These are phyloP conservation scores for Exophiala dermatitidis DNA, from an alignment of 2,329 filamentous ascomycete species.

Conservation along the genomic window DNA sequence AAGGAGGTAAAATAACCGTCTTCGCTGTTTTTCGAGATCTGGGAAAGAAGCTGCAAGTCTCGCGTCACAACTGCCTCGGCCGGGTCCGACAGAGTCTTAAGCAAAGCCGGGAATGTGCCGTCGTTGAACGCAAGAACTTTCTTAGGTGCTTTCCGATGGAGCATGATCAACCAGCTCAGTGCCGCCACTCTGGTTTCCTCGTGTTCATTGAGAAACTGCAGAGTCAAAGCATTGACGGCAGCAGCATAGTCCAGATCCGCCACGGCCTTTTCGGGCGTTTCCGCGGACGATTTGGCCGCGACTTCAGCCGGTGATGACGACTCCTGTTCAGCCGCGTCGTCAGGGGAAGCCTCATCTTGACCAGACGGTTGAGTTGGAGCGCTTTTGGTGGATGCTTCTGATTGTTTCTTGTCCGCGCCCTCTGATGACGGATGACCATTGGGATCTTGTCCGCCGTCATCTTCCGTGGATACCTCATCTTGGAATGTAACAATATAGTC, in stretches of 20 bases:
- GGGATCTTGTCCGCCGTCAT: slow-evolving; percentile 32
- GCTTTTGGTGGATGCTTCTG: slow-evolving; percentile 35
- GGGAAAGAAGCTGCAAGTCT: slow-evolving; percentile 84
- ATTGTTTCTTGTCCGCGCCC: slow-evolving; percentile 27
- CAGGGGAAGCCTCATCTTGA: slow-evolving; percentile 8
- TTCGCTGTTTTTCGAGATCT: slow-evolving; percentile 93
- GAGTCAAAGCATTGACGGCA: slow-evolving; percentile 83
- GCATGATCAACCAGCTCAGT: slow-evolving; percentile 93
- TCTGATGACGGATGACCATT: slow-evolving; percentile 38
- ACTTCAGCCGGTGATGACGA: slow-evolving; percentile 29
- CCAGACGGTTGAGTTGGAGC: slow-evolving; percentile 2
- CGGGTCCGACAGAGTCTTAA: slow-evolving; percentile 93
- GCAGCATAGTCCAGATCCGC: slow-evolving; percentile 88
- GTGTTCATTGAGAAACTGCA: slow-evolving; percentile 93
- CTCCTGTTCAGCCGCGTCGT: slow-evolving; percentile 10
- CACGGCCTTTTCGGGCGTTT: slow-evolving; percentile 38
- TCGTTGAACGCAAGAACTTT: slow-evolving; percentile 95
- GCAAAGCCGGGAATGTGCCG: slow-evolving; percentile 87
- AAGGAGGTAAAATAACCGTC: slow-evolving; percentile 97
- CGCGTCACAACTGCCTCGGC: slow-evolving; percentile 93
- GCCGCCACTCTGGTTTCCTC: slow-evolving; percentile 92
- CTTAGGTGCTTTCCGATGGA: slow-evolving; percentile 86
- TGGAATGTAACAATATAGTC: slow-evolving; percentile 89
- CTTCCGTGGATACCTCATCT: slow-evolving; percentile 42
- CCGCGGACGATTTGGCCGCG: slow-evolving; percentile 38